Conservation (phyloP, 2,329 filamentous ascomycete genomes). For the Acrocalymma vagum region DNA sequence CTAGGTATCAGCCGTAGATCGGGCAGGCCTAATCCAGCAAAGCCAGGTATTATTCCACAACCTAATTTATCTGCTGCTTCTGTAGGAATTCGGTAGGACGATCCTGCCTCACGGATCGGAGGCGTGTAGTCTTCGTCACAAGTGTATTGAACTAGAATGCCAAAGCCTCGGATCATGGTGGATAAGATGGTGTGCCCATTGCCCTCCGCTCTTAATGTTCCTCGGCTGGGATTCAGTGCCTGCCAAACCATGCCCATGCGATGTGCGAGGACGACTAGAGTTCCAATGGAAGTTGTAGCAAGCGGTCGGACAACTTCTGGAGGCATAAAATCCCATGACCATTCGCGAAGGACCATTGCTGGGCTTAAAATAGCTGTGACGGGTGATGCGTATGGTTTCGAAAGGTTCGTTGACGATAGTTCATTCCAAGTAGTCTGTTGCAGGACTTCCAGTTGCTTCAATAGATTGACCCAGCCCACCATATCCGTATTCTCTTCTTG, state of each 20-base stretch:
- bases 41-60: constrained; percentile 10
- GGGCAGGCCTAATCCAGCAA: not conserved
- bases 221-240: no score
- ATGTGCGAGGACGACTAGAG: constrained; percentile 10
- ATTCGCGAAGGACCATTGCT: no score
- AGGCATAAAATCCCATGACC: constrained; percentile 17
- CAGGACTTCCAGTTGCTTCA: constrained; percentile 5
- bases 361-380: no score
- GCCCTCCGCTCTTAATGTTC: no score
- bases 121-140: constrained; percentile 4
- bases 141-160: constrained; percentile 7
- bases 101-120: constrained; percentile 1
- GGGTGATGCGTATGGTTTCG: no score
- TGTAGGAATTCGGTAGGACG: constrained; percentile 4
- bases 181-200: no score
- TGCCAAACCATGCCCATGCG: constrained; percentile 10
- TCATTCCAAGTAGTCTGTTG: not conserved
- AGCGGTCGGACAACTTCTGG: constrained; percentile 15
- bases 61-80: constrained; percentile 7
- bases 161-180: constrained; percentile 18
- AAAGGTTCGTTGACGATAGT: not conserved
- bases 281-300: constrained; percentile 6
- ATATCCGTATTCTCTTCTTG: constrained; percentile 7
- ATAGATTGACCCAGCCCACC: constrained; percentile 4
- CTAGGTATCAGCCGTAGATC: constrained; percentile 1